Conservation (phyloP, 2,329 filamentous ascomycete species). For the Cordyceps farinosa region DNA sequence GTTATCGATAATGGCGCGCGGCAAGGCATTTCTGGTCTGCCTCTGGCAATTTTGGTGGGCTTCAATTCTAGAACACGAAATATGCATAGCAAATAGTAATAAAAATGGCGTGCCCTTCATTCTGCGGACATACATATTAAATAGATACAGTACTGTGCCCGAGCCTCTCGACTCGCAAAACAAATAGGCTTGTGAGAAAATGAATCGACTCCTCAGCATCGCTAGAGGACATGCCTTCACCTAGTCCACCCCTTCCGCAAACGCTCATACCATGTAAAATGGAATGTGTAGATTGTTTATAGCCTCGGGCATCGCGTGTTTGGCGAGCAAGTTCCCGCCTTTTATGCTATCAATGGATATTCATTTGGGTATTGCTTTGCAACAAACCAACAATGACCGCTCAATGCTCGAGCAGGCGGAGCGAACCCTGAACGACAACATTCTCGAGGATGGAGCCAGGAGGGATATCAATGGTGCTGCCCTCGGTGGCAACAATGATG, state of each 20-base stretch:
- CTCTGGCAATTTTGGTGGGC: no score
- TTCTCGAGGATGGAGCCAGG: constrained; percentile 97
- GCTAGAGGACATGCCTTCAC: neutral
- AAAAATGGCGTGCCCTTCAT: constrained; percentile 12
- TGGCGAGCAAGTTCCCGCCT: neutral
- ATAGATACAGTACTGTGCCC: constrained; percentile 15
- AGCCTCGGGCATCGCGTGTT: constrained; percentile 2
- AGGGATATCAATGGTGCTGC: constrained; percentile 95
- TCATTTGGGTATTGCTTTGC: neutral
- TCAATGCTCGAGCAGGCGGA: constrained; percentile 69
- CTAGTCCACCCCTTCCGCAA: neutral
- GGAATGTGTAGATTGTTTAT: neutral
- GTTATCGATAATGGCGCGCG: no score
- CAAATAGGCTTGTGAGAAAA: constrained; percentile 5
- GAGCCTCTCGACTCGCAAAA: constrained; percentile 9
- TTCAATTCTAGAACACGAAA: neutral
- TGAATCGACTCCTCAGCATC: constrained; percentile 8
- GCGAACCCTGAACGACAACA: constrained; percentile 95
- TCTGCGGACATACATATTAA: constrained; percentile 16
- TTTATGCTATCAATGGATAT: neutral
- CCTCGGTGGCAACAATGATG: constrained; percentile 97
- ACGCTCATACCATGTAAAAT: neutral
- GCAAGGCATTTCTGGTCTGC: no score
- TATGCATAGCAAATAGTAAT: neutral
- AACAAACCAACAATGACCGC: neutral